These are phyloP conservation scores for Saccharomyces hybrid DNA, from an alignment of 1,139 yeast genomes.

Conservation along the genomic window DNA sequence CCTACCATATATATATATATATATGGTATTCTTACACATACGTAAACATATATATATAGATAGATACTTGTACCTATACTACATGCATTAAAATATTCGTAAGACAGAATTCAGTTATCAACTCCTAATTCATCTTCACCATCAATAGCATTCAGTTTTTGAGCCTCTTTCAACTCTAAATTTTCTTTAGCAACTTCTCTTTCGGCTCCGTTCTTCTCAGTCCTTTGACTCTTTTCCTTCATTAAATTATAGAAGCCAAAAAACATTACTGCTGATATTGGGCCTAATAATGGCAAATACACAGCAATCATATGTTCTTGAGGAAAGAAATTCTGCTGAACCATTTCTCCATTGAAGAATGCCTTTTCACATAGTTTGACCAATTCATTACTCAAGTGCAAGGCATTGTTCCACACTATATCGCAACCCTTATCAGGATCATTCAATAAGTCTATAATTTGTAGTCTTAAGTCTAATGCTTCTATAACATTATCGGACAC, in stretches of 20 bases:
- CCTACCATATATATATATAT: too few relatives aligned
- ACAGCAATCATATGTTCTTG: constrained; percentile 93
- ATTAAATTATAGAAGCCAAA: constrained; percentile 46
- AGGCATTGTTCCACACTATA: constrained; percentile 39
- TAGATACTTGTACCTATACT: neutral
- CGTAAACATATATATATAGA: neutral
- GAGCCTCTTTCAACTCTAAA: neutral
- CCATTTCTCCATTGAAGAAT: constrained; percentile 89
- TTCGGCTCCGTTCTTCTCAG: constrained; percentile 1
- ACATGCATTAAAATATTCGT: neutral
- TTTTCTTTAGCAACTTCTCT: constrained; percentile 6
- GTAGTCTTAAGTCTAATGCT: constrained; percentile 31
- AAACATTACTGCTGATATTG: constrained; percentile 58
- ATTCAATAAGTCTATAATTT: constrained; percentile 28
- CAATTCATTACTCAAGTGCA: constrained; percentile 49
- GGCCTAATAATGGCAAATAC: constrained; percentile 82
- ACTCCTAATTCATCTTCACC: constrained; percentile 25
- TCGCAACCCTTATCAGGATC: constrained; percentile 20
- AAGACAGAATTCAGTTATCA: neutral
- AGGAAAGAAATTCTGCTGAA: constrained; percentile 89
- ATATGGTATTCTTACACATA: constrained; percentile 4
- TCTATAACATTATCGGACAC: constrained; percentile 31
- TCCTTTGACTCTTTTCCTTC: constrained; percentile 29
- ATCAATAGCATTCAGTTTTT: constrained; percentile 15
- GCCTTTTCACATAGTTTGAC: constrained; percentile 60